Evolutionary conservation across 331 rosid species (phyloP).

Genomic region (Rhamnella rubrinervis): DNA sequence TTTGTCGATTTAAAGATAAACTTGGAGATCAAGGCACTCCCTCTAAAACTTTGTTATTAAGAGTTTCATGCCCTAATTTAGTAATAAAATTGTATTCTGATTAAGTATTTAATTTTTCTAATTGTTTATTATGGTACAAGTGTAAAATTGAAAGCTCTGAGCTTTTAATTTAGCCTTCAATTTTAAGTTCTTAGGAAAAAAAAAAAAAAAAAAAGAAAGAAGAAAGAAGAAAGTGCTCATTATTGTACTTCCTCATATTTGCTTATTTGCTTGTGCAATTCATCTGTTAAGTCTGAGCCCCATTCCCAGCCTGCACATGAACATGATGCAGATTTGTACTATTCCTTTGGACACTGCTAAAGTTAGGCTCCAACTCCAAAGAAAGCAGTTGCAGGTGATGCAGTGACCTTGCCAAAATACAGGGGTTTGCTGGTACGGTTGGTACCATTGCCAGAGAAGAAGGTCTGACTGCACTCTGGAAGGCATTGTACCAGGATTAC

Average conservation of each 20-base stretch:
- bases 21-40: background rate
- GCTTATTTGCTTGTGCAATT: constrained; percentile 2
- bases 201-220: no score
- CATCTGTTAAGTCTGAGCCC: background rate
- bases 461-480: constrained; percentile 84
- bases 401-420: constrained; percentile 64
- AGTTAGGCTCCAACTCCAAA: constrained; percentile 96
- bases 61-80: background rate
- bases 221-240: background rate
- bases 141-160: background rate
- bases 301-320: background rate
- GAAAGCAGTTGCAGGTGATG: constrained; percentile 62
- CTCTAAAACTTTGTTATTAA: no score
- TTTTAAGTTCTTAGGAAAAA: background rate
- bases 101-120: background rate
- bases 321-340: constrained; percentile 62
- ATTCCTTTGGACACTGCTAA: constrained; percentile 97
- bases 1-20: background rate
- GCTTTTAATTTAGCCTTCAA: no score
- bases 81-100: background rate
- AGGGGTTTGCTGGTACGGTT: constrained; percentile 86
- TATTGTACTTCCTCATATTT: background rate
- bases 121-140: background rate
- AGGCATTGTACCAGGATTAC: constrained; percentile 91
- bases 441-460: constrained; percentile 92